Percentiles rank a stretch among this genome's conserved stretches.
phyloP scores from a whole-genome alignment of 192 early-diverging fungal genomes.

The Backusella macrospora region DNA sequence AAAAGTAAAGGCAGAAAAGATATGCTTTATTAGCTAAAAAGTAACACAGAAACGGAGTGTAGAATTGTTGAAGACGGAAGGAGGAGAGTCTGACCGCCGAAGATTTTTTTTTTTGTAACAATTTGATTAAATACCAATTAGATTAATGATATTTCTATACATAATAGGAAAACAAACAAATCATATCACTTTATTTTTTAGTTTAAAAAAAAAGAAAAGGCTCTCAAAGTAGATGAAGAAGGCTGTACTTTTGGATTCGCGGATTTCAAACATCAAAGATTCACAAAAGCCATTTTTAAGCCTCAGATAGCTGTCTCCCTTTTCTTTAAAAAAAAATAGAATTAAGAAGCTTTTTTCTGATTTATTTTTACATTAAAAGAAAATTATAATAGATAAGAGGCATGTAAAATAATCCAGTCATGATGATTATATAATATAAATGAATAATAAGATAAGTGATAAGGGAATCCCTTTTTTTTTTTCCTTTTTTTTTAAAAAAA shows the following conservation, averaged over 20 bases:
- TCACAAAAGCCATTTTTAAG: slow-evolving; percentile 5
- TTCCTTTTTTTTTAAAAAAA: no score
- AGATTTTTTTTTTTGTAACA: background rate
- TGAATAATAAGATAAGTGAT: background rate
- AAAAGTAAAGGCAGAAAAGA: slow-evolving; percentile 9
- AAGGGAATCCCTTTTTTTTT: background rate
- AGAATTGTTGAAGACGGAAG: slow-evolving; percentile 3
- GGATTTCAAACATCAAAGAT: background rate
- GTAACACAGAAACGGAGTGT: slow-evolving; percentile 3
- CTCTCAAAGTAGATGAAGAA: no score
- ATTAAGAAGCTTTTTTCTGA: background rate
- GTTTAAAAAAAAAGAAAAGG: no score
- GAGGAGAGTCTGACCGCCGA: slow-evolving; percentile 6
- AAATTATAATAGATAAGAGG: background rate
- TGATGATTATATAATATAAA: background rate
- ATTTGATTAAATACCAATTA: background rate
- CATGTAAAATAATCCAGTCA: background rate
- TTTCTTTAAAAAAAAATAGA: background rate
- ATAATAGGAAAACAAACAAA: background rate
- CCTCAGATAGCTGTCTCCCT: background rate
- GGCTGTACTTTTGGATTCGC: no score
- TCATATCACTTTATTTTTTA: no score
- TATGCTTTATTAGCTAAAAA: background rate
- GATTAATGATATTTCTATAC: background rate
- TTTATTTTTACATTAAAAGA: background rate